These are phyloP conservation scores for Tetrahymena elliotti DNA, from an alignment of 73 alveolate species.

Conservation along the genomic window DNA sequence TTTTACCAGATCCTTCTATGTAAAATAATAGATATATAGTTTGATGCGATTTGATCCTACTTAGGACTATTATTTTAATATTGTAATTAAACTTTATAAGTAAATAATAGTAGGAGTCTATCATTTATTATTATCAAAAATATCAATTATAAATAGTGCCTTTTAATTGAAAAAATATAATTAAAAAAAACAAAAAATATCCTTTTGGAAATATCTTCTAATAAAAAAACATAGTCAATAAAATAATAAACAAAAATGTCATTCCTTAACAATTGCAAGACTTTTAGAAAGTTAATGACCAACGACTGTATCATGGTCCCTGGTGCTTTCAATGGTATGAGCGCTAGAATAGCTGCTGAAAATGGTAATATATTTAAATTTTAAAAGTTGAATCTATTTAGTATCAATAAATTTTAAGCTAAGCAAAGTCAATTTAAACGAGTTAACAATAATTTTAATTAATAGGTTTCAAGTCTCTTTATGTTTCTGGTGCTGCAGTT, in stretches of 20 bases:
- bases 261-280: constrained; percentile 16
- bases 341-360: constrained; percentile 67
- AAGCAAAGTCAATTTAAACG: not conserved
- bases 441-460: not conserved
- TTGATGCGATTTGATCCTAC: not conserved
- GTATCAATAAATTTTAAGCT: not conserved
- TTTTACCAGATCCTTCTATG: not conserved
- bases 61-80: not conserved
- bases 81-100: not conserved
- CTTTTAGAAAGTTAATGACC: constrained; percentile 20
- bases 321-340: constrained; percentile 90
- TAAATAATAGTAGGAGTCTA: not conserved
- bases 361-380: constrained; percentile 11
- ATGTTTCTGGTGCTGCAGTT: constrained; percentile 91
- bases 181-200: not conserved
- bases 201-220: not conserved
- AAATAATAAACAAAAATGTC: not conserved
- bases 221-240: not conserved
- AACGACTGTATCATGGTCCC: constrained; percentile 60
- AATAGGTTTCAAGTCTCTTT: constrained; percentile 65
- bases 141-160: not conserved
- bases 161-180: not conserved
- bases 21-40: not conserved
- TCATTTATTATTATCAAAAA: not conserved
- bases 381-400: not conserved